These are phyloP conservation scores for Hibiscus syriacus DNA, from an alignment of 345 rosid species.

Conservation along the genomic window DNA sequence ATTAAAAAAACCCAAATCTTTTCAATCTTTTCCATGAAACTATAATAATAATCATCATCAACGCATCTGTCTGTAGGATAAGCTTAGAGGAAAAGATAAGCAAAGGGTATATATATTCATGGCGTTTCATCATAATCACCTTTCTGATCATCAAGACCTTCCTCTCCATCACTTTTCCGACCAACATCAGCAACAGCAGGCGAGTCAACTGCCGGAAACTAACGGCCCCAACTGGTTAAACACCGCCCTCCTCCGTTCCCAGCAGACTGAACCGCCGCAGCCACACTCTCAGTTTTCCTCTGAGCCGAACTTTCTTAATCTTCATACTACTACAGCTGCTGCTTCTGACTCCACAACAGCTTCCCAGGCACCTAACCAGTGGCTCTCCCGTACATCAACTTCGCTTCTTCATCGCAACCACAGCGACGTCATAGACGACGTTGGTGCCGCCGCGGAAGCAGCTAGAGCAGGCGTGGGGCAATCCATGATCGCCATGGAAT, in stretches of 20 bases:
- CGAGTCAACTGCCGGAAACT: constrained; percentile 36
- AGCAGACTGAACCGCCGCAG: constrained; percentile 29
- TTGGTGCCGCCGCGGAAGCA: constrained; percentile 19
- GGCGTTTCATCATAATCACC: constrained; percentile 82
- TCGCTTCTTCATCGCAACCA: constrained; percentile 41
- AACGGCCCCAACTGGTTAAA: constrained; percentile 85
- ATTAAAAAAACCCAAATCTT: not conserved
- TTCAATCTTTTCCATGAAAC: constrained; percentile 12
- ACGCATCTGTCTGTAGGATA: constrained; percentile 25
- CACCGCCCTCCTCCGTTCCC: constrained; percentile 72
- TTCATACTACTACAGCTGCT: constrained; percentile 43
- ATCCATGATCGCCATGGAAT: constrained; percentile 43
- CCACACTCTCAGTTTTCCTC: constrained; percentile 32
- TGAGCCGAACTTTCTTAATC: constrained; percentile 75
- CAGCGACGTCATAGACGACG: constrained; percentile 61
- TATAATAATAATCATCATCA: constrained; percentile 1
- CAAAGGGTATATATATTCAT: constrained; percentile 14
- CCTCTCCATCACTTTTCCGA: constrained; percentile 75
- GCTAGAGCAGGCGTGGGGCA: constrained; percentile 25
- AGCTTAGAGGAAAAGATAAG: not conserved
- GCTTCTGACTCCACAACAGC: constrained; percentile 35
- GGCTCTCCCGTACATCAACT: constrained; percentile 74
- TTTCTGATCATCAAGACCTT: constrained; percentile 47
- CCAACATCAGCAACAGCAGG: constrained; percentile 36
- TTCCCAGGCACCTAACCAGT: constrained; percentile 44